Base-by-base conservation (phyloP, 345 rosid genomes). In the Cardamine resedifolia region DNA sequence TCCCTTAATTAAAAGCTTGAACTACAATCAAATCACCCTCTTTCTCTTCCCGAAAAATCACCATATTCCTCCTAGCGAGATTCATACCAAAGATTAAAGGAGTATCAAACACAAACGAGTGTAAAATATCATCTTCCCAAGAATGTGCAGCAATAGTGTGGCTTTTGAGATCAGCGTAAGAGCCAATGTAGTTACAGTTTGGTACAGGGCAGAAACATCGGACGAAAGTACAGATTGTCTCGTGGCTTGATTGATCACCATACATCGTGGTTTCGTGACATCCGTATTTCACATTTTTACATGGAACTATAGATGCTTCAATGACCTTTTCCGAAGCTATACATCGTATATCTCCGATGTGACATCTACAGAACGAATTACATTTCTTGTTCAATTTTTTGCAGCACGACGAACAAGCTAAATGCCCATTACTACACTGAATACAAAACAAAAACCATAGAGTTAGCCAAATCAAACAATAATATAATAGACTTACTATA, bases 361-460 rank as follows among this genome's bases (percentile, higher is more conserved):
- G 77, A 62, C 19, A 36, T 19, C 58, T 45, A 67, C 88, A 84
- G 12, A 64, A 71, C 2, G 85, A 75, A n/a, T n/a, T n/a, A 14
- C 88, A 84, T 80, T 26, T 83, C 31, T 84, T 75, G 43, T 16
- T 16, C 64, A 82, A 11, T 64, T 81, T 76, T 16, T 1, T 15
- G 77, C 86, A 79, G 75, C 90, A 86, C 14, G 63, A 27, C 28
- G 80, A 38, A 78, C 88, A 86, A 24, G 85, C 81, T 55, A 80
- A 34, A 55, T 86, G 88, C 4, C 90, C 90, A 77, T 83, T 85
- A 6, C 77, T 82, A 72, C 91, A 87, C 89, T 87, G 23, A 15
- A 49, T 2, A 11, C 11, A 39, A 12, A 19, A 9, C 6, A 3
- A 10, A 20, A 9, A 51, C 19, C 33, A 30, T 3, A 31, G 44